phyloP scores from a whole-genome alignment of 2,329 filamentous ascomycete genomes.

The Cylindrodendrum hubeiense region DNA sequence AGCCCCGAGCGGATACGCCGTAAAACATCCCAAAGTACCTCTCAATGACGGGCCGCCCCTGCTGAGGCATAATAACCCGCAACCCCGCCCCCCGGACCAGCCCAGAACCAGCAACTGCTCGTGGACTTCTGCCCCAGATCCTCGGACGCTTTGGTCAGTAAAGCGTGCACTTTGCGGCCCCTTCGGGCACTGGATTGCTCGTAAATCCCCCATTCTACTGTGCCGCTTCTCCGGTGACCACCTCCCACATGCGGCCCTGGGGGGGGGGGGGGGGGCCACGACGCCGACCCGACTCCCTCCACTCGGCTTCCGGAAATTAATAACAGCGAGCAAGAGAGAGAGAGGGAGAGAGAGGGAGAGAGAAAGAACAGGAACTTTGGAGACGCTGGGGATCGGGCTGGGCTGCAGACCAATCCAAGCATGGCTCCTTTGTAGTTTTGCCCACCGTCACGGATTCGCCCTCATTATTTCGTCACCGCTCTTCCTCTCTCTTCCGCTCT shows the following conservation, averaged over 20 bases:
- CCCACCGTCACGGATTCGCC: not conserved
- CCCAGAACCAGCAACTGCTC: slow-evolving; percentile 20
- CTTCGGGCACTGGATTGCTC: not conserved
- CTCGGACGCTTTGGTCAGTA: not conserved
- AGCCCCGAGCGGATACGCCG: not conserved
- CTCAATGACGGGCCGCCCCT: not conserved
- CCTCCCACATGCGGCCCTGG: not conserved
- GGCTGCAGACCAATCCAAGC: not conserved
- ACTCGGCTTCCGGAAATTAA: not conserved
- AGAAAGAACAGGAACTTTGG: not conserved
- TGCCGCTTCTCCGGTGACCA: not conserved
- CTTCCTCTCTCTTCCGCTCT: not conserved
- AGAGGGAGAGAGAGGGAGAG: not conserved
- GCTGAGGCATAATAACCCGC: slow-evolving; percentile 2
- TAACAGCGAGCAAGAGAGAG: no score
- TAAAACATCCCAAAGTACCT: not conserved
- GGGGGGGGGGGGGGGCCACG: no score
- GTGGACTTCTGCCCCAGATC: slow-evolving; percentile 22
- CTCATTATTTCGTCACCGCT: not conserved
- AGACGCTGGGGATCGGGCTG: not conserved
- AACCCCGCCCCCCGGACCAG: slow-evolving; percentile 16
- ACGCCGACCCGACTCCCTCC: not conserved
- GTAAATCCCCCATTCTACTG: not conserved
- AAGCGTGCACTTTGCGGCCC: not conserved
- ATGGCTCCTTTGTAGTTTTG: not conserved